A percentile compares a stretch with the other conserved stretches of the same genome.
Conservation (phyloP, 2,329 filamentous ascomycete species). For the Ophiostoma triangulosporum region DNA sequence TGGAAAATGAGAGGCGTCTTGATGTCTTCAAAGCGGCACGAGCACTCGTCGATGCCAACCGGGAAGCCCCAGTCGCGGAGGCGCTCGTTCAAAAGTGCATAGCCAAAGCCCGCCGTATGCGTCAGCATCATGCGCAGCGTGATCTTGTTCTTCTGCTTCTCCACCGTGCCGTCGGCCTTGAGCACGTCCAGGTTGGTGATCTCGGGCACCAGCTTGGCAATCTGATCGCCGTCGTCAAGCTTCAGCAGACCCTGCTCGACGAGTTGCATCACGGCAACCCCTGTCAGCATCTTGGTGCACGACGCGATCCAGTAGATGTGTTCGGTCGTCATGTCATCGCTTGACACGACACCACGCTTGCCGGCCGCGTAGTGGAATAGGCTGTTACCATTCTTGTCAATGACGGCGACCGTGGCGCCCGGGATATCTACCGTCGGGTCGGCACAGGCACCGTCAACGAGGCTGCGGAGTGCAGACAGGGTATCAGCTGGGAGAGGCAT, state of each 20-base stretch:
- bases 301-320: constrained; percentile 47
- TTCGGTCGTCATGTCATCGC: constrained; percentile 44
- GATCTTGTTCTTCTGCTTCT: constrained; percentile 33
- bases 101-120: constrained; percentile 44
- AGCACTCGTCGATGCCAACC: constrained; percentile 43
- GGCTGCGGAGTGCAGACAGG: constrained; percentile 14
- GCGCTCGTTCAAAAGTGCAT: constrained; percentile 38
- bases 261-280: constrained; percentile 41
- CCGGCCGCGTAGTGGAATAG: constrained; percentile 36
- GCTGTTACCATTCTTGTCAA: constrained; percentile 33
- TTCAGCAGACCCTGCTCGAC: constrained; percentile 36
- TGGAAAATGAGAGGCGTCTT: constrained; percentile 29
- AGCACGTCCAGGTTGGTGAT: constrained; percentile 34
- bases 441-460: constrained; percentile 25
- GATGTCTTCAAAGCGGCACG: constrained; percentile 31
- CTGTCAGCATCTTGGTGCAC: constrained; percentile 42
- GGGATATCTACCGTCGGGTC: constrained; percentile 28
- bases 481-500: constrained; percentile 15
- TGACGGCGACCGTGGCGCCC: constrained; percentile 30
- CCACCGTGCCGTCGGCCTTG: constrained; percentile 23
- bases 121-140: constrained; percentile 44
- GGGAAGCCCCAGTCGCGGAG: constrained; percentile 35
- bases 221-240: constrained; percentile 33
- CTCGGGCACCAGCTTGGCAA: constrained; percentile 36
- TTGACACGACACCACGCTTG: constrained; percentile 27